Base-by-base conservation (phyloP, 1,139 yeast species). In the Lodderomyces margitis region DNA sequence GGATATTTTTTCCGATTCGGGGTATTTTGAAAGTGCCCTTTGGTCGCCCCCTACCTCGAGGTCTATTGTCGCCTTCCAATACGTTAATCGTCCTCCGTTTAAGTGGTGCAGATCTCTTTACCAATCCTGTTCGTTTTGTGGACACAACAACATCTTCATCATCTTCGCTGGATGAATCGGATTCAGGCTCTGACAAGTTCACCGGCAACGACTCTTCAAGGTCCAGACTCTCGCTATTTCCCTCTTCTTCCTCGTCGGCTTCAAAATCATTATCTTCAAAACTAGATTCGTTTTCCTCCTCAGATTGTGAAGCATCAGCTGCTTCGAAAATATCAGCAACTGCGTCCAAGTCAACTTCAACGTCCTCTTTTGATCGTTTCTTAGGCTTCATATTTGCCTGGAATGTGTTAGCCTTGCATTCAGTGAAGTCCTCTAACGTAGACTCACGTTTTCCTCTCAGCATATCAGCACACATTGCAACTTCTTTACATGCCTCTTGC, bases 401-500 rank as follows among this genome's bases (percentile, higher is more conserved):
- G 11, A 5, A 12, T 11, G 5, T 37, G 14, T 30, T 16, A 2
- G 17, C 21, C 24, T 19, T 21, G 35, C 34, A 37, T 20, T 21
- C 15, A 21, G 16, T 14, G 12, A 12, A 35, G 10, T 42, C 49
- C 15, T 44, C 47, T 28, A 28, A n/a, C 21, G 14, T 19, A 10
- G 33, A 17, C 5, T n/a, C 14, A 23, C n/a, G 6, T 9, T 14
- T 12, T 15, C 23, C 15, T 20, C 20, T 32, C 2, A 31, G 15
- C 10, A 19, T 37, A 3, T n/a, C 19, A 10, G 39, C 16, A 14
- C 70, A 56, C 30, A 57, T 46, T 37, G 68, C 73, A 19, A 72
- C 63, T 43, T 71, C 76, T 40, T 62, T 66, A 27, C 49, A 52
- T 0, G 81, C 75, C 48, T 80, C 83, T 27, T 70, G 74, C 49